Evolutionary conservation across 306 rosid genomes (phyloP).

Genomic region (Vigna trinervia): DNA sequence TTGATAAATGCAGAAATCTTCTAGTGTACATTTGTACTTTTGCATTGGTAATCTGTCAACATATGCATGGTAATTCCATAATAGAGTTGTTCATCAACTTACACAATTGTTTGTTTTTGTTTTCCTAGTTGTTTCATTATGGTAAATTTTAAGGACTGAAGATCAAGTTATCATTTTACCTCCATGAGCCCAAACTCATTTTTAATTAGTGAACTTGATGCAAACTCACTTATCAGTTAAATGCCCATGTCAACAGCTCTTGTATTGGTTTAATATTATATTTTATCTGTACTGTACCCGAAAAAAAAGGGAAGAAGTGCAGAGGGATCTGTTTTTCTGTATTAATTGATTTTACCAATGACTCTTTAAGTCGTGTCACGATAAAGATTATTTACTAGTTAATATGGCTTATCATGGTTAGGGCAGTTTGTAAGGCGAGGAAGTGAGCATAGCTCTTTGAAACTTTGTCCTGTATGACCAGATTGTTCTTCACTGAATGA

Average conservation of each 20-base stretch:
- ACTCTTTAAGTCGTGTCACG: slow-evolving; percentile 11
- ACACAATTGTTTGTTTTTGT: slow-evolving; percentile 20
- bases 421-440: not conserved
- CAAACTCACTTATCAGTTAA: slow-evolving; percentile 1
- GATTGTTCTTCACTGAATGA: slow-evolving; percentile 8
- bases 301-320: not conserved
- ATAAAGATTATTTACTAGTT: slow-evolving; percentile 2
- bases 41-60: slow-evolving; percentile 10
- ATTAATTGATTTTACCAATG: slow-evolving; percentile 8
- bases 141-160: slow-evolving; percentile 4
- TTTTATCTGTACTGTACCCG: slow-evolving; percentile 6
- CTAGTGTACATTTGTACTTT: not conserved
- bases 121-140: slow-evolving; percentile 1
- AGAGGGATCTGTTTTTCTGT: slow-evolving; percentile 17
- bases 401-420: not conserved
- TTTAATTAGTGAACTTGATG: slow-evolving; percentile 9
- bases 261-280: not conserved
- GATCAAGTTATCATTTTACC: slow-evolving; percentile 22
- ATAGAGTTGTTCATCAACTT: slow-evolving; percentile 25
- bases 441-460: slow-evolving; percentile 29
- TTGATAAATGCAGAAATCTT: slow-evolving; percentile 26
- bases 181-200: slow-evolving; percentile 6
- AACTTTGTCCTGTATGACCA: not conserved
- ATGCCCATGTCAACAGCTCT: slow-evolving; percentile 11
- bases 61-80: not conserved